phyloP scores from a whole-genome alignment of 257 asterid genomes.

The Penstemon barbatus region DNA sequence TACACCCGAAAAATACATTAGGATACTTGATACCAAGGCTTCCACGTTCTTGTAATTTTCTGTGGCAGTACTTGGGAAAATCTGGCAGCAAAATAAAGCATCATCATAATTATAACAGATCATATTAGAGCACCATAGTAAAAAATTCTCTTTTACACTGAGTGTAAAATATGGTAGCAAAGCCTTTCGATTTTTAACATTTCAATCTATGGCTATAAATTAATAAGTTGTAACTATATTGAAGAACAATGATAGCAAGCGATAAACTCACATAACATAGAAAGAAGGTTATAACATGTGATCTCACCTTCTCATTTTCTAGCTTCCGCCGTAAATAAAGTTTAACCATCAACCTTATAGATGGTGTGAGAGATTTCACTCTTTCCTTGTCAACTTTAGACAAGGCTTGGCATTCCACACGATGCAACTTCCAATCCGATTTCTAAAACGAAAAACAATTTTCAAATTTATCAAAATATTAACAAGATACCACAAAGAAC shows the following conservation, averaged over 20 bases:
- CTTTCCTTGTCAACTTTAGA: constrained; percentile 63
- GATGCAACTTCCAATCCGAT: constrained; percentile 85
- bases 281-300: constrained; percentile 16
- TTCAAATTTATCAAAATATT: constrained; percentile 13
- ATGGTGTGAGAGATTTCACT: constrained; percentile 62
- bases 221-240: background rate
- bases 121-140: background rate
- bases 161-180: background rate
- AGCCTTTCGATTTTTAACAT: background rate
- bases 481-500: constrained; percentile 1
- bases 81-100: constrained; percentile 49
- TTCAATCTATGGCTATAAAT: background rate
- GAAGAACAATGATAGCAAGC: background rate
- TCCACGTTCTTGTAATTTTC: constrained; percentile 69
- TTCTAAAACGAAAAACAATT: constrained; percentile 47
- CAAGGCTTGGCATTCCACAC: constrained; percentile 59
- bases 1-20: constrained; percentile 21
- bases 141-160: background rate
- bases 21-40: constrained; percentile 98
- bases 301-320: constrained; percentile 64
- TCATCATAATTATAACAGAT: constrained; percentile 13
- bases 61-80: constrained; percentile 50
- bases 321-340: constrained; percentile 65
- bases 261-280: background rate
- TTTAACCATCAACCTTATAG: constrained; percentile 77